A percentile compares a stretch with the other conserved stretches of the same genome.
Evolutionary conservation across 2,329 filamentous ascomycete species (phyloP).

Genomic region (Endocalyx cinctus): DNA sequence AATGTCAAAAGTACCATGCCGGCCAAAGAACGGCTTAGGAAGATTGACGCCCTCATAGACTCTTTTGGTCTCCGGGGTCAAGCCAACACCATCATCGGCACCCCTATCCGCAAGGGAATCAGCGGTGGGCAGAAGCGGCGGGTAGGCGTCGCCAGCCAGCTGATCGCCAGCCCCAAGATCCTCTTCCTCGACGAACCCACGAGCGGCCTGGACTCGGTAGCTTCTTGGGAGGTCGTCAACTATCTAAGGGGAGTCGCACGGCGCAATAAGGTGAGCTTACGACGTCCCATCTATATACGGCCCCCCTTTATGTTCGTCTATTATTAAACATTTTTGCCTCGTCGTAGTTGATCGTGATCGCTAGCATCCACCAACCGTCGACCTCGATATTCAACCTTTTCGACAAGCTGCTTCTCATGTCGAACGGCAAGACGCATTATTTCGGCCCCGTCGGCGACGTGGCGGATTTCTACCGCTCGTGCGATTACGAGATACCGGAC

Average conservation of each 20-base stretch:
- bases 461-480: conserved; percentile 56
- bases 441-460: conserved; percentile 60
- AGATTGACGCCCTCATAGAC: conserved; percentile 62
- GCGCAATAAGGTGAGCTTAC: conserved; percentile 54
- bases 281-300: conserved; percentile 2
- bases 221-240: conserved; percentile 70
- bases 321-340: conserved; percentile 1
- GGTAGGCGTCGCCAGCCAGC: conserved; percentile 72
- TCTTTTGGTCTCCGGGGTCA: conserved; percentile 71
- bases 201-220: conserved; percentile 74
- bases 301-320: background rate
- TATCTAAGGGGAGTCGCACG: conserved; percentile 65
- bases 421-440: conserved; percentile 66
- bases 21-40: conserved; percentile 52
- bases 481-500: conserved; percentile 59
- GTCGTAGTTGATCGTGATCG: conserved; percentile 66
- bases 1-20: conserved; percentile 30
- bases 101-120: conserved; percentile 76
- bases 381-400: conserved; percentile 76
- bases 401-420: conserved; percentile 72
- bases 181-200: conserved; percentile 83
- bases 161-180: conserved; percentile 76
- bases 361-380: conserved; percentile 82
- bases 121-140: conserved; percentile 82
- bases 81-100: conserved; percentile 69